Evolutionary conservation across 192 early-diverging fungal species (phyloP), one percentile per base, ranked within the genome.

Genomic region (Coemansia biformis): DNA sequence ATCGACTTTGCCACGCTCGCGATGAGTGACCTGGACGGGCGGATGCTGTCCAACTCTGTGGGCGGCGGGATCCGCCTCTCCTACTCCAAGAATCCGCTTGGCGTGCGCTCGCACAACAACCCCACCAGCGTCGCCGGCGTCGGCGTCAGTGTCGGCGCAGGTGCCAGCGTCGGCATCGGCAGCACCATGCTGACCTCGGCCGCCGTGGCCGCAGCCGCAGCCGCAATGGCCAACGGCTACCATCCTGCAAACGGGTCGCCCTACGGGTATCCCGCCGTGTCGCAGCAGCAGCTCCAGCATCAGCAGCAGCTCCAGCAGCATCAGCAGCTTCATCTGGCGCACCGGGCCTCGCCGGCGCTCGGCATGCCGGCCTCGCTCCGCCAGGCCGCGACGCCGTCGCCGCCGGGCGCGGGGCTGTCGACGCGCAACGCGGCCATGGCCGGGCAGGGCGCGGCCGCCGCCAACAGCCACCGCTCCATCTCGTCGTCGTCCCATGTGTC

Each of bases 11-110:
- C 95, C 13, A 92, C 91, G 16, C 84, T 88, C 37, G 90, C 91
- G 13, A 79, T 96, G 68, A 78, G 71, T 40, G 86, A 95, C 38
- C 78, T 93, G 4, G 86, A 92, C 48, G 95, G 93, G 28, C 83
- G 89, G 40, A 81, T 79, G 23, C 61, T 98, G 38, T 72, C 76
- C 31, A 91, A 86, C 72, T 92, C 90, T 13, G 82, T 88, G 23
- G 92, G 91, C 64, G 86, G 92, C 32, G 95, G 95, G 33, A 92
- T 98, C 56, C 83, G 95, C n/a, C 80, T 98, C 7, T 87, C 84
- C 59, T 98, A 90, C 66, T 90, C 87, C 48, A 98, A 98, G 75
- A 98, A 98, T 57, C 95, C 95, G 22, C 77, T 98, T 8, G 92
- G 92, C 31, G 88, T 92, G 14, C 82, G 92, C 18, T 80, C 68